phyloP scores from a whole-genome alignment of 163 green algal species.

The Trebouxia gelatinosa region DNA sequence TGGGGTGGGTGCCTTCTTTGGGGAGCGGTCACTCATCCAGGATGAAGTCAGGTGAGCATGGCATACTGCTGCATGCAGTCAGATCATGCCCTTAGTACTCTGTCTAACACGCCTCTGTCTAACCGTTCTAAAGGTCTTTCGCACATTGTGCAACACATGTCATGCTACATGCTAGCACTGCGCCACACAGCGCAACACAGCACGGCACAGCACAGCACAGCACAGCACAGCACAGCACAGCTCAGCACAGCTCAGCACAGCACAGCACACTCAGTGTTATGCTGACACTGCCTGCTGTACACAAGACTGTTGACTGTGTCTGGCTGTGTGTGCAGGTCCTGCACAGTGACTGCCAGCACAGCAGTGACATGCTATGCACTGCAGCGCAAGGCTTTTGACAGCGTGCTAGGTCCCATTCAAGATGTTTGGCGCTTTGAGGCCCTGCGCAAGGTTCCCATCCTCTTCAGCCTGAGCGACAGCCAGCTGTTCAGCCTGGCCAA shows the following conservation, averaged over 20 bases:
- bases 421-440: constrained; percentile 84
- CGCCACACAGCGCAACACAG: no score
- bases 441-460: constrained; percentile 81
- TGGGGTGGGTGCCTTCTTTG: constrained; percentile 73
- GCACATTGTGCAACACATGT: no score
- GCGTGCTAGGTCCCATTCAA: constrained; percentile 81
- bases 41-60: constrained; percentile 41
- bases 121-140: no score
- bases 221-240: no score
- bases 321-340: neutral
- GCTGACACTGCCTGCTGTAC: no score
- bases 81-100: no score
- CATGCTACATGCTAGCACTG: no score
- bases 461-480: constrained; percentile 72
- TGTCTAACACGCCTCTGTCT: no score
- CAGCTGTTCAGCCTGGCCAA: constrained; percentile 83
- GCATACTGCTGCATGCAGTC: neutral
- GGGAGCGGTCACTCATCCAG: constrained; percentile 74
- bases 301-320: constrained; percentile 4
- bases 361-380: constrained; percentile 76
- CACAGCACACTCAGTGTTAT: no score
- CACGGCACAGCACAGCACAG: no score
- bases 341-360: constrained; percentile 52
- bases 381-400: constrained; percentile 62
- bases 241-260: no score